These are phyloP conservation scores for Alternaria panax DNA, from an alignment of 2,329 filamentous ascomycete genomes.

Conservation along the genomic window DNA sequence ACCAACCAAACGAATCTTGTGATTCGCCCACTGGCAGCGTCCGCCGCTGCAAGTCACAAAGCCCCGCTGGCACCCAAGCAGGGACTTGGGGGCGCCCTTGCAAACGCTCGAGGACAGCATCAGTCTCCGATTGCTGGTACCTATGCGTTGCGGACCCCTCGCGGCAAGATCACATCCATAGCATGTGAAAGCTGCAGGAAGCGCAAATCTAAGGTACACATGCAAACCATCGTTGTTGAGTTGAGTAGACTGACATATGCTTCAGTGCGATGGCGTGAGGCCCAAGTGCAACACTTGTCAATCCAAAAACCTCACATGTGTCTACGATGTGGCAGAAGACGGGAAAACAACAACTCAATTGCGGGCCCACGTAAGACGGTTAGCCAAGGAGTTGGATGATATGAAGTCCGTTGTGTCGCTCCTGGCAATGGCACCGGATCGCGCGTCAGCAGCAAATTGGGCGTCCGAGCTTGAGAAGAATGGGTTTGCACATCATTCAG, in stretches of 20 bases:
- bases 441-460: constrained; percentile 45
- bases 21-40: constrained; percentile 40
- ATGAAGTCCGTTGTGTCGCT: constrained; percentile 49
- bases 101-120: constrained; percentile 41
- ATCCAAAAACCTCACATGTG: constrained; percentile 47
- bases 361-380: constrained; percentile 47
- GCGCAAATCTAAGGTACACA: constrained; percentile 48
- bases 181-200: constrained; percentile 51
- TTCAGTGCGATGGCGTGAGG: constrained; percentile 48
- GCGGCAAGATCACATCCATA: constrained; percentile 51
- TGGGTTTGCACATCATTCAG: constrained; percentile 48
- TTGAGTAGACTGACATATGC: constrained; percentile 17
- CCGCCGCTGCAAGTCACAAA: constrained; percentile 38
- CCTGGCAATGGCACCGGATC: constrained; percentile 45
- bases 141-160: constrained; percentile 47
- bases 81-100: constrained; percentile 42
- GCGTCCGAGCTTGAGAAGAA: constrained; percentile 49
- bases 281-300: constrained; percentile 52
- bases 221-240: background rate
- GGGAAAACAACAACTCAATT: constrained; percentile 50
- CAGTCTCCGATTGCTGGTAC: constrained; percentile 48
- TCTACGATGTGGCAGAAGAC: constrained; percentile 51
- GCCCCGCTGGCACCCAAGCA: constrained; percentile 50
- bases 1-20: constrained; percentile 37
- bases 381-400: constrained; percentile 50